Conservation (phyloP, 208 protist genomes). For the Leishmania turanica region DNA sequence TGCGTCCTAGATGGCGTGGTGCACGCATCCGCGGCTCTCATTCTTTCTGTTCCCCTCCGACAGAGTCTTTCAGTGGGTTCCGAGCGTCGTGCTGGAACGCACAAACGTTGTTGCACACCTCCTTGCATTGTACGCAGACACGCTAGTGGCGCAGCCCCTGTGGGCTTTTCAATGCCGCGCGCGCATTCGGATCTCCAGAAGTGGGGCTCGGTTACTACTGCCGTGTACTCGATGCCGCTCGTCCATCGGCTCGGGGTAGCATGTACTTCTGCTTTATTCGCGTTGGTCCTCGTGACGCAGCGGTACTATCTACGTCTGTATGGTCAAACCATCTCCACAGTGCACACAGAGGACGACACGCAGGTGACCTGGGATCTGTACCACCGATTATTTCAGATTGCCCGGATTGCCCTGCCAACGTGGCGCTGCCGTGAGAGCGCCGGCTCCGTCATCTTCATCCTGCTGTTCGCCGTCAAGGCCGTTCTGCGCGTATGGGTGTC, state of each 20-base stretch:
- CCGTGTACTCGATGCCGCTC: conserved; percentile 14
- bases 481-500: conserved; percentile 69
- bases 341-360: conserved; percentile 72
- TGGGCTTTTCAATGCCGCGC: background rate
- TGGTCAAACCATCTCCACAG: conserved; percentile 31
- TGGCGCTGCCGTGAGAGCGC: conserved; percentile 67
- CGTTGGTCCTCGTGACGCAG: conserved; percentile 39
- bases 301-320: conserved; percentile 51
- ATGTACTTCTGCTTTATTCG: conserved; percentile 26
- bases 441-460: conserved; percentile 73
- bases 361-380: conserved; percentile 55
- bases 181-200: background rate
- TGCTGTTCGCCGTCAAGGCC: conserved; percentile 82
- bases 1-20: background rate
- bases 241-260: conserved; percentile 16
- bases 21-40: background rate
- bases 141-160: background rate
- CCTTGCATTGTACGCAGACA: background rate
- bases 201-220: background rate
- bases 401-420: conserved; percentile 68
- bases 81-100: too few relatives aligned
- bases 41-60: background rate
- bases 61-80: background rate
- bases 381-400: conserved; percentile 63
- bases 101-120: background rate